Percentiles rank a stretch among this genome's conserved stretches.
Conservation (phyloP, 768 basidiomycete genomes). For the Sistotremastrum niveocremeum region DNA sequence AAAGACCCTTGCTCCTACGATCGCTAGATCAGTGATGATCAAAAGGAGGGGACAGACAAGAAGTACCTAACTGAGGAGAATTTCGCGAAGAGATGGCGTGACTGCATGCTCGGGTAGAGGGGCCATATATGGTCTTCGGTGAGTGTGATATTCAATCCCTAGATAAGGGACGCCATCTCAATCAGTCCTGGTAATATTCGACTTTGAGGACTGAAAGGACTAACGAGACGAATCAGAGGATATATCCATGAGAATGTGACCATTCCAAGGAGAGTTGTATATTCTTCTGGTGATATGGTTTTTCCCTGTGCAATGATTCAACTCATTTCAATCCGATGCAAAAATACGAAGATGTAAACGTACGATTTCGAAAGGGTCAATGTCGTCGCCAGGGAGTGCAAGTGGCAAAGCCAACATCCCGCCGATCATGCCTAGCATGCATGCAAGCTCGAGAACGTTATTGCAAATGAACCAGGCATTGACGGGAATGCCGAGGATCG, state of each 20-base stretch:
- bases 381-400: too few relatives aligned
- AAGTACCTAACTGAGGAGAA: constrained; percentile 19
- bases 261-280: constrained; percentile 60
- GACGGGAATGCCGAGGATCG: too few relatives aligned
- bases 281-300: constrained; percentile 60
- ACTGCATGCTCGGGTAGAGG: constrained; percentile 54
- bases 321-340: too few relatives aligned
- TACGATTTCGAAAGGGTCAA: too few relatives aligned
- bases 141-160: constrained; percentile 37
- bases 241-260: constrained; percentile 59
- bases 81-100: constrained; percentile 46
- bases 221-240: constrained; percentile 41
- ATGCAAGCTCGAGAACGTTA: too few relatives aligned
- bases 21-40: too few relatives aligned
- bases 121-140: constrained; percentile 61
- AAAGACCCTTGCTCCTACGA: too few relatives aligned
- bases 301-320: constrained; percentile 25
- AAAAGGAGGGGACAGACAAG: too few relatives aligned
- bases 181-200: neutral
- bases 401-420: too few relatives aligned
- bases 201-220: constrained; percentile 4
- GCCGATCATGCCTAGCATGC: too few relatives aligned
- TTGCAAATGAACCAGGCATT: too few relatives aligned
- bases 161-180: neutral
- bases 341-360: too few relatives aligned